Base-by-base conservation (phyloP, 2,329 filamentous ascomycete species). In the Didymellaceae sp. region DNA sequence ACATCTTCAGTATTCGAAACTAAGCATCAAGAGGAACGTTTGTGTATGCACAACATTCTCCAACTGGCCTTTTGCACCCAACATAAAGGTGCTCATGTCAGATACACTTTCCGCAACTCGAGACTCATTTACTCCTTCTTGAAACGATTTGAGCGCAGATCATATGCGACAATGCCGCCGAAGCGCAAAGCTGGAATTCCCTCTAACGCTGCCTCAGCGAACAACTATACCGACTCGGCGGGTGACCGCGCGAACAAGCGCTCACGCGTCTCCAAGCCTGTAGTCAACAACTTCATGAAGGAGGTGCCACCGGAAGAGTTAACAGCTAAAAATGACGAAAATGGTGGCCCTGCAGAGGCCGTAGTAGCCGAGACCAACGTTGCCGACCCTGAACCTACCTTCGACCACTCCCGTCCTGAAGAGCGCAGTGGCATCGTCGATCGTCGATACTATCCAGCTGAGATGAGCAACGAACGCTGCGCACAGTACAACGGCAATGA, bases 401-500 rank as follows among this genome's bases (percentile, higher is more conserved):
- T 72, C 57, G 72, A 75, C 52, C 68, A 75, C 45, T 65, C 68
- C 24, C 66, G 75, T 45, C 46, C 67, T 24, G 72, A 74, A 62
- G 71, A 73, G 57, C 48, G 61, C 48, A 61, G 67, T 34, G 72
- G 72, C 13, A 75, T 78, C 25, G 72, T 80, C 6, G 73, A 79
- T 32, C 66, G 76, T 21, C 84, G 89, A 38, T 96, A 86, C 75
- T 97, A 96, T 62, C 91, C 91, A 0, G 82, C 84, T 1, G 91
- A 96, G 68, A 95, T 97, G 86, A 89, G 82, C 75, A 94, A 91
- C 63, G 83, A 82, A 40, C 86, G 91, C 30, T 91, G 89, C 43
- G 77, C 79, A 5, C 86, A 87, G 42, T 97, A 96, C 74, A 88
- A 82, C 45, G 74, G 81, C n/a, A 81, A 87, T 43, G 80, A 83